Conservation (phyloP, 176 grass and related monocot species). For the Zizania latifolia region DNA sequence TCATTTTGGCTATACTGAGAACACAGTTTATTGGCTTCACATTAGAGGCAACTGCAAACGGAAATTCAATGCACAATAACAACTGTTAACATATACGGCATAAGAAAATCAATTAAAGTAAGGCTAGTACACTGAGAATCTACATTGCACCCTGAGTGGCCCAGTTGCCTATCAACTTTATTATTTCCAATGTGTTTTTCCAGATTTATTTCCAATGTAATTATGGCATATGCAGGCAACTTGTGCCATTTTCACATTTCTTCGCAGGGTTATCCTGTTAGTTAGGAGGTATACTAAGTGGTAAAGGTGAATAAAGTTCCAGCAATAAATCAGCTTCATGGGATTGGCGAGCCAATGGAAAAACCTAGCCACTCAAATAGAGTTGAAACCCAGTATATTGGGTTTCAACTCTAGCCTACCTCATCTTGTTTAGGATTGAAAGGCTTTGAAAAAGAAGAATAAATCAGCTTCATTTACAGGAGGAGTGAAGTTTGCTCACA, state of each 20-base stretch:
- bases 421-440: too few relatives aligned
- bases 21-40: not conserved
- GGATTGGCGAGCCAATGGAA: too few relatives aligned
- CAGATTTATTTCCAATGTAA: conserved; percentile 1
- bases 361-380: too few relatives aligned
- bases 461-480: not conserved
- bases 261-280: not conserved
- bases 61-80: conserved; percentile 2
- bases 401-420: too few relatives aligned
- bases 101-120: not conserved
- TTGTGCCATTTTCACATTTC: not conserved
- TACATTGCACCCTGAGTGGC: not conserved
- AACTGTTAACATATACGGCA: not conserved
- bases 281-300: not conserved
- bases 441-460: too few relatives aligned
- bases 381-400: too few relatives aligned
- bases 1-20: not conserved
- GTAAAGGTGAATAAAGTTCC: conserved; percentile 21
- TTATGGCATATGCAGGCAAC: not conserved
- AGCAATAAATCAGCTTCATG: conserved; percentile 6
- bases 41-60: conserved; percentile 4
- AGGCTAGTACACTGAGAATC: not conserved
- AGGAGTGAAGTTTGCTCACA: not conserved
- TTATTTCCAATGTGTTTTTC: conserved; percentile 6
- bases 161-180: not conserved